Evolutionary conservation across 441 rosid genomes (phyloP), one percentile per base, ranked within the genome.

Genomic region (Arabidopsis lyrata): DNA sequence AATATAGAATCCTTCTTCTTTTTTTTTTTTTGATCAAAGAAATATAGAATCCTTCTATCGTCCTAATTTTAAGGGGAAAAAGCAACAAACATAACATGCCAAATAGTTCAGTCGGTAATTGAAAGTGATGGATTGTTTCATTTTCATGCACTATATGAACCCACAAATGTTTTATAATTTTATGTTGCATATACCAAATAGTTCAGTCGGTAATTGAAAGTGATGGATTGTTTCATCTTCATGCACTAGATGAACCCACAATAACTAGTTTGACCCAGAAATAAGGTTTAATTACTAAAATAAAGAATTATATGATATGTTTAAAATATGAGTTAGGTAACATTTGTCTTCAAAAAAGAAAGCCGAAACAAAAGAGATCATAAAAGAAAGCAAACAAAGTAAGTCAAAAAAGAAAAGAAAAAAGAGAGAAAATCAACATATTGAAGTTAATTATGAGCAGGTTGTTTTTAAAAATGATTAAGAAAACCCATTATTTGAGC

Each of bases 101-200:
- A 66, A 73, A 65, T 48, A 73, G 18, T 38, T 47, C 53, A 48
- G 60, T 57, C 32, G 53, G 66, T 66, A 74, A 48, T 5, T 57
- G 66, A 57, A 66, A 64, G 72, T 57, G 66, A 73, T 65, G 11
- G 60, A 57, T 65, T 35, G 59, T 63, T 64, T 9, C 58, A 55
- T 34, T 53, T 63, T 24, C 36, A 72, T 63, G 53, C 32, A 48
- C 47, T 56, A 13, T 9, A 27, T 54, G 72, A 52, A 55, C 34
- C 35, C 12, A 59, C 4, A 18, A 12, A 10, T 15, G 48, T 58
- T 36, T 47, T 24, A 24, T 59, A 14, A 14, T 15, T 11, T 2
- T 16, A 2, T 49, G 50, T 7, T 53, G 18, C 67, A 70, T 49
- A 45, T 11, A 31, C 31, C 36, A 66, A 73, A 65, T 48, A 73